Conservation (phyloP, 495 filamentous ascomycete genomes). For the Rhypophila decipiens region DNA sequence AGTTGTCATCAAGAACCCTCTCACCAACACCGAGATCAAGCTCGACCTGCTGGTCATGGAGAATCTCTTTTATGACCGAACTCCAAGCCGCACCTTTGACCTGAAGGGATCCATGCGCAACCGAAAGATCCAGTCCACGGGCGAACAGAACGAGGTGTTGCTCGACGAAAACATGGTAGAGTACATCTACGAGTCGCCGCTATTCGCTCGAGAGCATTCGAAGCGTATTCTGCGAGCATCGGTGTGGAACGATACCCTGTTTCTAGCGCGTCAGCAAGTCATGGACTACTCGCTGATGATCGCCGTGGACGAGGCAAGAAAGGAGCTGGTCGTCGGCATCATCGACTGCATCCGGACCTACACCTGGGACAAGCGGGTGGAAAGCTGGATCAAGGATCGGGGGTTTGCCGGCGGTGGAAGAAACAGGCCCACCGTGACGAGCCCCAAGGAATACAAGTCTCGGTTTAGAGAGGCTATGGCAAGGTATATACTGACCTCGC, state of each 20-base stretch:
- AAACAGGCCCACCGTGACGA: conserved; percentile 91
- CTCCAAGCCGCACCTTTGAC: conserved; percentile 89
- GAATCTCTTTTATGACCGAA: conserved; percentile 96
- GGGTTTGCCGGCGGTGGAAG: conserved; percentile 78
- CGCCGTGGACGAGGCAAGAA: conserved; percentile 81
- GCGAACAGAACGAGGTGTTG: conserved; percentile 91
- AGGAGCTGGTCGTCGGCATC: conserved; percentile 92
- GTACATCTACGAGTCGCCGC: conserved; percentile 93
- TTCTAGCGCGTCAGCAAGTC: conserved; percentile 84
- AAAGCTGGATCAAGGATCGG: conserved; percentile 97
- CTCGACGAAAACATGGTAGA: conserved; percentile 99
- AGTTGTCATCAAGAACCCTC: conserved; percentile 89
- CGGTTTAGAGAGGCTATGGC: conserved; percentile 96
- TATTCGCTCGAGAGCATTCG: conserved; percentile 89
- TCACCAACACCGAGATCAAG: conserved; percentile 88
- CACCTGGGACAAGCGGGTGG: conserved; percentile 98
- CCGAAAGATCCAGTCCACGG: conserved; percentile 88
- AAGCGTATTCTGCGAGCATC: conserved; percentile 81
- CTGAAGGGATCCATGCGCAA: conserved; percentile 98
- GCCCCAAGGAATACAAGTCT: conserved; percentile 94
- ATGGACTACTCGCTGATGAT: conserved; percentile 99
- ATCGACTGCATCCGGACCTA: conserved; percentile 98
- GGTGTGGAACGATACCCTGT: conserved; percentile 96
- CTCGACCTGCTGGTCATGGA: conserved; percentile 95
- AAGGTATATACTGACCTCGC: conserved; percentile 65